These are phyloP conservation scores for Ilyonectria mors-panacis DNA, from an alignment of 2,329 filamentous ascomycete genomes.

Conservation along the genomic window DNA sequence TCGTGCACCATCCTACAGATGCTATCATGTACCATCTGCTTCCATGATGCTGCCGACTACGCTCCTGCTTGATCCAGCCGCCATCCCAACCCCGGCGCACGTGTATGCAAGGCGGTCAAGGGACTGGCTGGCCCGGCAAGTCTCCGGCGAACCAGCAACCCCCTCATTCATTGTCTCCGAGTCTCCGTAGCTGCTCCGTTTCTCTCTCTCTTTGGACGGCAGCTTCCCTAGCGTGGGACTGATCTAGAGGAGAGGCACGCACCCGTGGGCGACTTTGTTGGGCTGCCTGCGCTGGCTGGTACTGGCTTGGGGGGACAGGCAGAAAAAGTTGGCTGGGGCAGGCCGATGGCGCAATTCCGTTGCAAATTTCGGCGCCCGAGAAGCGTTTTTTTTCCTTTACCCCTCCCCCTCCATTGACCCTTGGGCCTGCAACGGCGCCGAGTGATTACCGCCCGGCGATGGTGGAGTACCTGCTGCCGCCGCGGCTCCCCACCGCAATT, in stretches of 20 bases:
- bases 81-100: constrained; percentile 32
- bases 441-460: constrained; percentile 38
- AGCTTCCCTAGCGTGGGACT: constrained; percentile 13
- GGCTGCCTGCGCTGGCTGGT: constrained; percentile 10
- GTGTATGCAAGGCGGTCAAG: constrained; percentile 48
- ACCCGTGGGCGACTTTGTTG: constrained; percentile 26
- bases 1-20: not conserved
- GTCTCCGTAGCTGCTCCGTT: constrained; percentile 19
- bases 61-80: constrained; percentile 20
- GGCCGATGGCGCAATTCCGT: constrained; percentile 48
- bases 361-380: constrained; percentile 43
- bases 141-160: constrained; percentile 11
- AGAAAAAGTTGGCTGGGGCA: constrained; percentile 21
- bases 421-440: constrained; percentile 30
- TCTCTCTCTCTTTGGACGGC: constrained; percentile 3
- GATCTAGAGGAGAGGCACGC: not conserved
- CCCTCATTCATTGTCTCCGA: constrained; percentile 11
- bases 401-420: constrained; percentile 45
- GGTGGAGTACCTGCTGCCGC: constrained; percentile 34
- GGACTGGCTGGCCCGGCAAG: constrained; percentile 44
- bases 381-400: constrained; percentile 39
- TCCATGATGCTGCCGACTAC: constrained; percentile 28
- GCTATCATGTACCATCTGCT: not conserved
- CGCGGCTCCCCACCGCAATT: constrained; percentile 18
- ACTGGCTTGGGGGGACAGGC: not conserved